Base-by-base conservation (phyloP, 2,329 filamentous ascomycete genomes). In the Nigrospora sphaerica region DNA sequence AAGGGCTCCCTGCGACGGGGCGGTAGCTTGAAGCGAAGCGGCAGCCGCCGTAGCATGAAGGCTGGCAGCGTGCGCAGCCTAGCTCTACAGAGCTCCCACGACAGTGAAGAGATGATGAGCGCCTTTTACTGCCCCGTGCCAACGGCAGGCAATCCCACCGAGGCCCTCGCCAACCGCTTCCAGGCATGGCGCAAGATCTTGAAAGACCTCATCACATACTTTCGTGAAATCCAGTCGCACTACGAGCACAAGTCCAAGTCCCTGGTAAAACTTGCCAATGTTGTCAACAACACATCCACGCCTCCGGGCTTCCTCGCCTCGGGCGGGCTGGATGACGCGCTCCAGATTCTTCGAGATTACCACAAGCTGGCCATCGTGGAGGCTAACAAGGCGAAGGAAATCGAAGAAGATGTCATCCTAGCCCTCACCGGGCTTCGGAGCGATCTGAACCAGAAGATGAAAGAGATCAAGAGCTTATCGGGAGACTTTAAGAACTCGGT, bases 401-500 rank as follows among this genome's bases (percentile, higher is more conserved):
- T 96, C 47, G 89, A 97, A 62, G 83, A 84, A 51, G 92, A 97
- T 60, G 90, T 98, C 40, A 89, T 97, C 52, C 74, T 88, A 43
- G 90, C 92, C 44, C 73, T 98, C 46, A 89, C 85, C 2, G 90
- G 90, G 1, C 72, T 98, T 45, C 76, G 93, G 48, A 91, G 83
- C 59, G 93, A 98, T 64, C 73, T 98, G 16, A 86, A 86, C 51
- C 89, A 95, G 64, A 98, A 98, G 72, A 95, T 95, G 66, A 98
- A 97, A 67, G 93, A 98, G 68, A 98, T 98, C 71, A 95, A 95
- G 70, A 85, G 83, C 54, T 73, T 98, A 14, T 87, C 89, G 6
- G 87, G 90, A 14, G 93, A 98, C 65, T 98, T 98, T 70, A 95
- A 95, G 69, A 98, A 95, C 62, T 87, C 85, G 0, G 90, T 98